phyloP scores from a whole-genome alignment of 306 rosid species.

The Casuarina equisetifolia region DNA sequence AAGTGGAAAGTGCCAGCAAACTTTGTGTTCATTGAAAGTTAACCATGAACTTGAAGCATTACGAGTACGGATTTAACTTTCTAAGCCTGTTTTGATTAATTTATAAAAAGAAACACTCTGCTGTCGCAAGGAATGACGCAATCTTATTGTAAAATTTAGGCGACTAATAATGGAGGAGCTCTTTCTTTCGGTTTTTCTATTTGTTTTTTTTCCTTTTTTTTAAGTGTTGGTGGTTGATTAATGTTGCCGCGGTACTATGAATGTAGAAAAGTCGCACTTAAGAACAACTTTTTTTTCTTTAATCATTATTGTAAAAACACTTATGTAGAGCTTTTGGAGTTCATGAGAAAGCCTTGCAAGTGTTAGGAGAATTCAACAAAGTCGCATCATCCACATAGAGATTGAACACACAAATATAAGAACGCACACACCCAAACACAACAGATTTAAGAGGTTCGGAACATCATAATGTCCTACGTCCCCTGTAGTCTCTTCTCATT shows the following conservation, averaged over 20 bases:
- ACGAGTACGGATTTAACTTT: not conserved
- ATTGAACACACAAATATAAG: no score
- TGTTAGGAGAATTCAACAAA: no score
- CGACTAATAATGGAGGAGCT: not conserved
- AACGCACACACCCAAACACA: no score
- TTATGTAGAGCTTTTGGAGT: not conserved
- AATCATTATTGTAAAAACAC: not conserved
- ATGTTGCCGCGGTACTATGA: not conserved
- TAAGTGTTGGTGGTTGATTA: not conserved
- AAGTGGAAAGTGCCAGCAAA: not conserved
- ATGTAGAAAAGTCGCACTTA: not conserved
- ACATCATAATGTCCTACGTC: no score
- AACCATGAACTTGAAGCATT: not conserved
- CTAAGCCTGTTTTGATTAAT: not conserved
- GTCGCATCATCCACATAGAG: no score
- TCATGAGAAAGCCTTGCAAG: not conserved
- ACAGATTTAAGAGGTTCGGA: no score
- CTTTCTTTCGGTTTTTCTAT: not conserved
- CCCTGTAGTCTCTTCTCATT: no score
- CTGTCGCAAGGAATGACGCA: conserved; percentile 38
- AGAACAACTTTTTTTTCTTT: no score
- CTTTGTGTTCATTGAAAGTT: not conserved
- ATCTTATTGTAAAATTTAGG: conserved; percentile 12
- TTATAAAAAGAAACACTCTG: not conserved
- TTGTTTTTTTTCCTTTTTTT: not conserved